phyloP scores from a whole-genome alignment of 352 stramenopile species.

The Aphanomyces stellatus region DNA sequence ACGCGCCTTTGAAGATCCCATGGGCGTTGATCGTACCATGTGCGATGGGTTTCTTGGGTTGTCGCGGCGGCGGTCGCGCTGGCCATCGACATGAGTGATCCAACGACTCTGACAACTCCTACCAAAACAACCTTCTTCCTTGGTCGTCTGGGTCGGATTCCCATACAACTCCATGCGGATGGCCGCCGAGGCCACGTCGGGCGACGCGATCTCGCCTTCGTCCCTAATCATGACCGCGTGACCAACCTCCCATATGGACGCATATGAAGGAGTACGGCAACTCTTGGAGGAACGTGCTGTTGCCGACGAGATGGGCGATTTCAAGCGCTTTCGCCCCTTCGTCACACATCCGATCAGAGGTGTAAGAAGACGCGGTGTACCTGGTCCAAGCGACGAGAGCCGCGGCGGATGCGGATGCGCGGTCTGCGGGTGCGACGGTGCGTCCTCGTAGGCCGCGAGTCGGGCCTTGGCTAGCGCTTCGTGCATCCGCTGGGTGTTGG shows the following conservation, averaged over 20 bases:
- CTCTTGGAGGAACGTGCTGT: conserved; percentile 59
- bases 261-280: conserved; percentile 27
- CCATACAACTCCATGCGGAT: conserved; percentile 45
- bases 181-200: background rate
- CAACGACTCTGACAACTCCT: background rate
- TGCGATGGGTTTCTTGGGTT: background rate
- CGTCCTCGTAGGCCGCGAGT: conserved; percentile 50
- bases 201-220: background rate
- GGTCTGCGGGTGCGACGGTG: background rate
- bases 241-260: background rate
- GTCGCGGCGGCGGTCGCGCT: background rate
- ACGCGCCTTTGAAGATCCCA: background rate
- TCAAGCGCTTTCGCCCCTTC: conserved; percentile 62
- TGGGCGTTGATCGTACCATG: background rate
- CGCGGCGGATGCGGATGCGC: conserved; percentile 16
- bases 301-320: conserved; percentile 76
- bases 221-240: background rate
- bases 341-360: background rate
- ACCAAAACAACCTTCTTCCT: background rate
- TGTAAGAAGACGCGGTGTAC: conserved; percentile 23
- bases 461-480: conserved; percentile 47
- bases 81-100: background rate
- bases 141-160: conserved; percentile 25
- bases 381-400: conserved; percentile 43
- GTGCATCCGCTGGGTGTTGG: conserved; percentile 61